Evolutionary conservation across 352 stramenopile genomes (phyloP), one percentile per base, ranked within the genome.

Genomic region (Pythium phragmitis): DNA sequence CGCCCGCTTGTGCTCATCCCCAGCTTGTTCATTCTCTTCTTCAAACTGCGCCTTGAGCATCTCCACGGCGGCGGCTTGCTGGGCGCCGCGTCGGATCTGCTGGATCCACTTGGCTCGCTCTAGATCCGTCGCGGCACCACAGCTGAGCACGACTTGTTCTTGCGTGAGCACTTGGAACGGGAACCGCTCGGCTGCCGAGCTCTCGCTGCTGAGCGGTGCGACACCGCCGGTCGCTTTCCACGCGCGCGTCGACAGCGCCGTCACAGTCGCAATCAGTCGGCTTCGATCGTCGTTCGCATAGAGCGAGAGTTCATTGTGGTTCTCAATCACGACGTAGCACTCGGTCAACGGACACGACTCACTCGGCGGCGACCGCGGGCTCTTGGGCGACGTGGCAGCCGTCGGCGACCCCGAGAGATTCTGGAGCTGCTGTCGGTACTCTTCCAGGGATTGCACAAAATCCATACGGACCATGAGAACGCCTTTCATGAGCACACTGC

Each of bases 161-260:
- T 87, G 72, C 6, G 81, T 88, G 36, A 88, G 47, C n/a, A 91
- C 75, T 49, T 91, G 77, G 48, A 91, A 91, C 3, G 81, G 77
- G 37, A 84, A 91, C 21, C 76, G 68, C 42, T 56, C 43, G 4
- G 60, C 55, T 0, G 49, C 50, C 13, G 63, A 36, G 19, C 43
- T 48, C 7, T 59, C 46, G 37, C 50, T 69, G 36, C 63, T 65
- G 11, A 43, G 47, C 16, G 56, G 63, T 2, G 63, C 47, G 9
- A 65, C 39, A 0, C 57, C 63, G 9, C 56, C 63, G 3, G 63
- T 36, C 1, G 63, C 56, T 57, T 64, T 58, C 80, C 78, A 88
- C 0, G 77, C 77, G 1, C 74, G 63, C 26, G 81, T 89, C 3
- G 70, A 76, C 12, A 86, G 59, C 1, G 72, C 72, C 12, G 67